Evolutionary conservation across 129 eudicot species (phyloP), one percentile per base, ranked within the genome.

Genomic region (Flaveria linearis): DNA sequence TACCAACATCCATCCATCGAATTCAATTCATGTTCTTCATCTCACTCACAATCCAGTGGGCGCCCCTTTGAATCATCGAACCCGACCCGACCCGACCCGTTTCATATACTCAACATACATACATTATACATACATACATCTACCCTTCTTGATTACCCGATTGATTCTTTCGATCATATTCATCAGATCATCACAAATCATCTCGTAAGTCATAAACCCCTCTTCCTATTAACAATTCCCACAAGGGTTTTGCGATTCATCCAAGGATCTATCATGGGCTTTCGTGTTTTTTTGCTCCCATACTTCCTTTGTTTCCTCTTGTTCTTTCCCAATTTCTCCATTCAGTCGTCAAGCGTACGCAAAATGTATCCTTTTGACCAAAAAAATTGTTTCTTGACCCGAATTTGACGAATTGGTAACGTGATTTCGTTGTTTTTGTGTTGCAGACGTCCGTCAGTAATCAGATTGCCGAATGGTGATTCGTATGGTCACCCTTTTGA

Each of bases 401-500:
- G 50, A 15, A 62, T 30, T 60, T 42, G 55, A 78, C 26, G 46
- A 67, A 55, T 56, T 13, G 10, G 9, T 43, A 4, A 66, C 43
- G 16, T 12, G 15, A 30, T 41, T 43, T 55, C 8, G 1, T 11
- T 72, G 5, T 72, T 67, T 68, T 69, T 50, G 30, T 64, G 36
- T 17, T 22, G 14, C 65, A 73, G 78, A 51, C 82, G 86, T 60
- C 88, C 46, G 45, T 87, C 96, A 16, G 86, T 87, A 75, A 81
- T 90, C 55, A 82, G 83, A 82, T 87, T 87, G 73, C 88, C 89
- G 68, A 83, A 79, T 79, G 96, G 87, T 68, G 80, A 76, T 76
- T 45, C 86, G 4, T 81, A 89, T 46, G 81, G 81, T 25, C 84
- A 80, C 47, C 72, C 85, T 30, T 85, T 87, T 72, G 90, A 90